Evolutionary conservation across 1,284 basidiomycete species (phyloP), one percentile per base, ranked within the genome.

Genomic region (Irpex sp.): DNA sequence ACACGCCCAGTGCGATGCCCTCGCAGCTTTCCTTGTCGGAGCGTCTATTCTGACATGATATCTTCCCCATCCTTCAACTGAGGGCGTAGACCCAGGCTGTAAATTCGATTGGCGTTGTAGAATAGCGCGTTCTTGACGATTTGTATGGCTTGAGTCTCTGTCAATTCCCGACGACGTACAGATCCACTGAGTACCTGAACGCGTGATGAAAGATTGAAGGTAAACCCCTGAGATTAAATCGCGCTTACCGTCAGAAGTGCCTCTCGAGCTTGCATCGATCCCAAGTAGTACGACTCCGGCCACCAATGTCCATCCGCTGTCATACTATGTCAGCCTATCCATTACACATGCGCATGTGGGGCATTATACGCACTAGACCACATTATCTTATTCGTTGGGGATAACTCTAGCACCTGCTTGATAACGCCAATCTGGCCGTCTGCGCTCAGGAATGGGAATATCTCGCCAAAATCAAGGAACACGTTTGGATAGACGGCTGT

Each of bases 231-330:
- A 26, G 26, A 26, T 26, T 4, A 26, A 26, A 4, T 4, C 4
- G 26, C 26, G 26, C 72, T 46, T 61, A 89, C 90, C 66, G 84
- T 78, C 63, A 78, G 86, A 26, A 93, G 73, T 0, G 80, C 85
- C 58, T 84, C 73, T 35, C 90, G 80, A 1, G 86, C 83, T 73
- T 92, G 90, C 1, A 83, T 58, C 1, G 79, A 79, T 1, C 84
- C 88, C 8, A 92, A 76, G 69, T 90, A 92, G 68, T 82, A 93
- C 0, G 83, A 81, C 70, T 92, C 90, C 3, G 90, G 90, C 84
- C 87, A 90, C 81, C 85, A 91, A 70, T 89, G 87, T 15, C 87
- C 90, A 66, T 92, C 90, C 21, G 86, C 88, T 90, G 39, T 57
- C 19, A 56, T 58, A 57, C 35, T 21, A 15, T 31, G 46, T 59